Conservation (phyloP, 2,329 filamentous ascomycete genomes). For the Plectosphaerella plurivora region DNA sequence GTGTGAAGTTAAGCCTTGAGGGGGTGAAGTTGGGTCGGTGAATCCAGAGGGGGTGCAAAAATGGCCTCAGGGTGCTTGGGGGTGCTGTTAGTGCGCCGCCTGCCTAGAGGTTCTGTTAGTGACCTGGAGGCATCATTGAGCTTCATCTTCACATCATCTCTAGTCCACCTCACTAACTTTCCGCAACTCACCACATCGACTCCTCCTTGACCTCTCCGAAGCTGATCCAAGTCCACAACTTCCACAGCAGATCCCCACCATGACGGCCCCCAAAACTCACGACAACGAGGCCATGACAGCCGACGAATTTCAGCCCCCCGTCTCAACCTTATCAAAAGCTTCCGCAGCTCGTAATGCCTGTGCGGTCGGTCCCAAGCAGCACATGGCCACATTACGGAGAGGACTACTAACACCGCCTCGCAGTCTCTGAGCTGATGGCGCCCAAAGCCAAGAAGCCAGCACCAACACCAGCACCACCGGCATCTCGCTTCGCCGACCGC, state of each 20-base stretch:
- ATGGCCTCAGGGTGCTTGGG: no score
- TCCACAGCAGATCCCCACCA: constrained; percentile 3
- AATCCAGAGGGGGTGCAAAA: no score
- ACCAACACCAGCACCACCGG: constrained; percentile 8
- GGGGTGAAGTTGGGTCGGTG: no score
- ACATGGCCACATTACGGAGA: not conserved
- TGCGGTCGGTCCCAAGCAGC: constrained; percentile 16
- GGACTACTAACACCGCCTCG: not conserved
- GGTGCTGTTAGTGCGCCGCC: no score
- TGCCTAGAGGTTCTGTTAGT: no score
- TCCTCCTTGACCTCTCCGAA: no score
- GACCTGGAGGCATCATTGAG: no score
- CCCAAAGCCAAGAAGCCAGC: constrained; percentile 24
- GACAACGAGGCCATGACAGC: constrained; percentile 35
- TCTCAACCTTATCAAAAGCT: constrained; percentile 11
- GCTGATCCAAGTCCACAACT: not conserved
- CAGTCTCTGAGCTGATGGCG: constrained; percentile 32
- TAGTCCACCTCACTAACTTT: no score
- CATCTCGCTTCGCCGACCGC: constrained; percentile 29
- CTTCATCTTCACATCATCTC: no score
- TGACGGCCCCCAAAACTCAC: constrained; percentile 19
- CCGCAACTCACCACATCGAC: no score
- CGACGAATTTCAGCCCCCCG: constrained; percentile 30
- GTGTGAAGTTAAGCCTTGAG: no score
- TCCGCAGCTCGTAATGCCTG: constrained; percentile 35